Evolutionary conservation across 106 monocot genomes (phyloP), one percentile per base, ranked within the genome.

Genomic region (Narthecium ossifragum): DNA sequence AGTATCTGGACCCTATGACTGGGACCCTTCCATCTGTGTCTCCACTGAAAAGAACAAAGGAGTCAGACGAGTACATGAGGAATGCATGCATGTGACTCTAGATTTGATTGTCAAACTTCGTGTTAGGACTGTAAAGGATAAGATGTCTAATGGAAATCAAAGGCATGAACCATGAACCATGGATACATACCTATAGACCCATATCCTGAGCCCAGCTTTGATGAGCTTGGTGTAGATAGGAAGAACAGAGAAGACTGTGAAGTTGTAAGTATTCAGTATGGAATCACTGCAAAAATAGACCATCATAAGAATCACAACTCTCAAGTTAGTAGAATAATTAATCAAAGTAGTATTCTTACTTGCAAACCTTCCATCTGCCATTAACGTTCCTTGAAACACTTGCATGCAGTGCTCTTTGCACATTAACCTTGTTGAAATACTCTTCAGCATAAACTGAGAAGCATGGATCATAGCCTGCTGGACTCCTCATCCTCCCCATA

Each of bases 1-100:
- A 92, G 64, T 86, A 92, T 32, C 92, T 80, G 2, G 92, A 63
- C 9, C 92, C 86, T 49, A 92, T 84, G 47, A 87, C 83, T 33
- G 86, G 86, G 32, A 92, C 92, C 54, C 86, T 83, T 31, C 92
- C 92, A 68, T 92, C 92, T 49, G 83, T 63, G 66, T 92, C 92
- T 33, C 92, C 92, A 64, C 92, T 92, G 70, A 57, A 61, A n/a
- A n/a, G n/a, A n/a, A n/a, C n/a, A n/a, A n/a, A n/a, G n/a, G n/a
- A n/a, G n/a, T n/a, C 0, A 2, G 47, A 11, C 50, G 0, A 31
- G 52, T 8, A 14, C n/a, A 31, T 45, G 17, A 45, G 2, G 26
- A 22, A 31, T 46, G n/a, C 39, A 39, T 39, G n/a, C n/a, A n/a
- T n/a, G n/a, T n/a, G n/a, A n/a, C n/a, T n/a, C n/a, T n/a, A n/a